phyloP scores from a whole-genome alignment of 768 basidiomycete genomes.

The Serendipita indica region DNA sequence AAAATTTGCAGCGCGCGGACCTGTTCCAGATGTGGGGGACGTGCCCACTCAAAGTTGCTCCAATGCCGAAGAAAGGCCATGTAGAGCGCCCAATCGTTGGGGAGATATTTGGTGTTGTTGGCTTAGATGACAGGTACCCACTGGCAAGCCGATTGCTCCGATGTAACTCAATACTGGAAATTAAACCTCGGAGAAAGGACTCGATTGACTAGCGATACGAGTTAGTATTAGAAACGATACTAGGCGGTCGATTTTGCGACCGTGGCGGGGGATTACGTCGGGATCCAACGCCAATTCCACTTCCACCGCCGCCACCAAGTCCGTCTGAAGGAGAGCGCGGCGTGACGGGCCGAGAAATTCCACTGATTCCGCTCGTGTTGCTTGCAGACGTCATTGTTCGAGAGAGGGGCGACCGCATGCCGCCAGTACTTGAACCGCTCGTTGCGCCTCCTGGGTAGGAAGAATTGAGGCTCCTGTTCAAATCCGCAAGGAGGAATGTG shows the following conservation, averaged over 20 bases:
- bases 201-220: too few relatives aligned
- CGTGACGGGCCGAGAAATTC: background rate
- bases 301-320: background rate
- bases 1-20: background rate
- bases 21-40: background rate
- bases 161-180: too few relatives aligned
- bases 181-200: too few relatives aligned
- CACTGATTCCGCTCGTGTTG: background rate
- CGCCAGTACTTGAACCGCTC: background rate
- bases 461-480: conserved; percentile 25
- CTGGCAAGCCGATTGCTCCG: too few relatives aligned
- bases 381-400: background rate
- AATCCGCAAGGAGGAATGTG: conserved; percentile 72
- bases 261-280: background rate
- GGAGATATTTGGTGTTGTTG: too few relatives aligned
- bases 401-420: background rate
- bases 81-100: too few relatives aligned
- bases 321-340: background rate
- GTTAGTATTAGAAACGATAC: too few relatives aligned
- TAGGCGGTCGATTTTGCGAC: conserved; percentile 1
- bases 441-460: background rate
- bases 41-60: background rate
- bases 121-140: too few relatives aligned
- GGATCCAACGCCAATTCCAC: background rate
- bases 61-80: background rate